Evolutionary conservation across 2,329 filamentous ascomycete genomes (phyloP).

Genomic region (Pestalotiopsis sp.): DNA sequence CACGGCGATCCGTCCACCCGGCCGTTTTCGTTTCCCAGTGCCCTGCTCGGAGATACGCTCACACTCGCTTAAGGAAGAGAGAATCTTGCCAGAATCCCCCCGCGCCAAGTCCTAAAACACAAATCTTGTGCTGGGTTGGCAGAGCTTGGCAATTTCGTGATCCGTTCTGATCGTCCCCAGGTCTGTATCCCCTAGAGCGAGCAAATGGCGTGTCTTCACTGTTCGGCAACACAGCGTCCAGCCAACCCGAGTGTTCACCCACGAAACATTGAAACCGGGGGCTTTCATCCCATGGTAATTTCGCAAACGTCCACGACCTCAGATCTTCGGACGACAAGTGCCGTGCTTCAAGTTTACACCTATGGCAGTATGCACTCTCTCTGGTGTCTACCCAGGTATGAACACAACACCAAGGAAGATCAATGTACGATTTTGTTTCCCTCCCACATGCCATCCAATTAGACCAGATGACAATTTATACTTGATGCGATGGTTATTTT

Average conservation of each 20-base stretch:
- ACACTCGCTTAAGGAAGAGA: not conserved
- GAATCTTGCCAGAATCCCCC: not conserved
- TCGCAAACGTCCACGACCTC: slow-evolving; percentile 5
- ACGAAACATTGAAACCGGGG: slow-evolving; percentile 1
- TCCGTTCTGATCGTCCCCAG: slow-evolving; percentile 10
- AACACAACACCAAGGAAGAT: not conserved
- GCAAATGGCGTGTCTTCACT: not conserved
- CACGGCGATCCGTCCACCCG: not conserved
- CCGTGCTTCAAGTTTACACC: not conserved
- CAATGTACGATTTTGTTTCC: not conserved
- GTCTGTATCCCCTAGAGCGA: not conserved
- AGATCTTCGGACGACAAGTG: slow-evolving; percentile 7
- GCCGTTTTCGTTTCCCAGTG: not conserved
- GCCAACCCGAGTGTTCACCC: not conserved
- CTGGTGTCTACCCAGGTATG: not conserved
- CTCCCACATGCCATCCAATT: slow-evolving; percentile 9
- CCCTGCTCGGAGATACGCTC: not conserved
- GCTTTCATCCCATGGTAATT: not conserved
- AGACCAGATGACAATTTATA: not conserved
- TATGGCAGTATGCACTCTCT: too few species aligned
- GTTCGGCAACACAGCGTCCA: not conserved
- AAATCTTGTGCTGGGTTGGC: not conserved
- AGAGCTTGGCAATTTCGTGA: slow-evolving; percentile 10
- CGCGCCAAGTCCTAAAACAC: slow-evolving; percentile 10
- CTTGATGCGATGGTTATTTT: not conserved